A percentile compares a stretch with the other conserved stretches of the same genome.
Conservation (phyloP, 2,329 filamentous ascomycete genomes). For the Xylariaceae sp. region DNA sequence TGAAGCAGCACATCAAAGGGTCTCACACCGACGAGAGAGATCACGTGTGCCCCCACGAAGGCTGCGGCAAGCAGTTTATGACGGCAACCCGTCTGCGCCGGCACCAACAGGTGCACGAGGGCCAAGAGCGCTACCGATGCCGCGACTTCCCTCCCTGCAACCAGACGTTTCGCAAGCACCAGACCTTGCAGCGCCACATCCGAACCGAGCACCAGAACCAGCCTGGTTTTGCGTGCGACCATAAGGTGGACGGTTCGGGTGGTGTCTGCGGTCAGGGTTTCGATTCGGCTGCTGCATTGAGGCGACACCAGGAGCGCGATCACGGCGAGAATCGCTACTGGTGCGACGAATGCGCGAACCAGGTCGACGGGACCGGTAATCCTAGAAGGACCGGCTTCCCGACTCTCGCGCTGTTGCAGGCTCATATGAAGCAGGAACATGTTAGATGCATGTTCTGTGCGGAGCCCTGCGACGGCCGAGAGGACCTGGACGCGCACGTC, state of each 20-base stretch:
- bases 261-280: constrained; percentile 61
- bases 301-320: constrained; percentile 62
- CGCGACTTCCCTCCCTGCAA: constrained; percentile 64
- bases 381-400: constrained; percentile 56
- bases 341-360: constrained; percentile 64
- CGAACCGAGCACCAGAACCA: constrained; percentile 67
- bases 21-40: constrained; percentile 68
- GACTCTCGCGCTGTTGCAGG: constrained; percentile 64
- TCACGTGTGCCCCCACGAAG: constrained; percentile 64
- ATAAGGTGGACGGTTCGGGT: constrained; percentile 31
- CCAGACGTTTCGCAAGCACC: constrained; percentile 79
- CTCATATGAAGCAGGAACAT: constrained; percentile 69
- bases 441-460: constrained; percentile 71
- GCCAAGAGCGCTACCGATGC: constrained; percentile 70
- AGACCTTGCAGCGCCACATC: constrained; percentile 79
- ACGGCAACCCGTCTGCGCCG: constrained; percentile 72
- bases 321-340: constrained; percentile 69
- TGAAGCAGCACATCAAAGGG: constrained; percentile 78
- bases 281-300: constrained; percentile 65
- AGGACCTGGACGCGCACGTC: constrained; percentile 68
- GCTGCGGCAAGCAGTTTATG: constrained; percentile 75
- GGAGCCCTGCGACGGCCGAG: constrained; percentile 58
- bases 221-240: constrained; percentile 65
- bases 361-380: constrained; percentile 37
- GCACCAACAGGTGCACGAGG: constrained; percentile 73